phyloP scores from a whole-genome alignment of 805 yeast genomes.

The Priceomyces fermenticarens region DNA sequence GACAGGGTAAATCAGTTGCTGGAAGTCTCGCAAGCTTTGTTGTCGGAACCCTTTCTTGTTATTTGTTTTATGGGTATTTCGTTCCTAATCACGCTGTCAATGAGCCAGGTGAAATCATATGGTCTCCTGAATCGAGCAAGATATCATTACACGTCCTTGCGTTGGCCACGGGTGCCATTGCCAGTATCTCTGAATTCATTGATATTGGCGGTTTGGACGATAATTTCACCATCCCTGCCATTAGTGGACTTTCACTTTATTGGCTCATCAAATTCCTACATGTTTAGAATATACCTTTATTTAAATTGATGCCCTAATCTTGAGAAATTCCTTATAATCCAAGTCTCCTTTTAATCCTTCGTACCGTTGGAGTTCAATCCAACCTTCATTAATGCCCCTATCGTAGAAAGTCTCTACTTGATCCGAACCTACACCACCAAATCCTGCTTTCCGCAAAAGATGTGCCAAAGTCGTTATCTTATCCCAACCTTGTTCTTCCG shows the following conservation, averaged over 20 bases:
- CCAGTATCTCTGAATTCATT: constrained; percentile 83
- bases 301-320: constrained; percentile 10
- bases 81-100: constrained; percentile 61
- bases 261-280: constrained; percentile 35
- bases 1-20: constrained; percentile 77
- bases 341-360: constrained; percentile 32
- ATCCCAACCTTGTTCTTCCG: constrained; percentile 82
- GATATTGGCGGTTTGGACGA: constrained; percentile 80
- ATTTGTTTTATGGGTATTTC: constrained; percentile 67
- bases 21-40: constrained; percentile 86
- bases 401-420: constrained; percentile 21
- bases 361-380: constrained; percentile 32
- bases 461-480: constrained; percentile 66
- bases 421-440: constrained; percentile 8
- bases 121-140: constrained; percentile 60
- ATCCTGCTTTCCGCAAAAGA: constrained; percentile 73
- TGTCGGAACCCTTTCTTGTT: constrained; percentile 67
- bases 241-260: constrained; percentile 67
- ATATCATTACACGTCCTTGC: constrained; percentile 55
- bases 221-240: constrained; percentile 89
- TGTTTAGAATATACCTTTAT: constrained; percentile 1
- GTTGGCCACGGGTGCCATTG: constrained; percentile 70
- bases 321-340: constrained; percentile 21
- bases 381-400: constrained; percentile 28
- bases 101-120: constrained; percentile 55